Evolutionary conservation across 164 flowering plant species (phyloP).

Genomic region (Nelumbo lutea): DNA sequence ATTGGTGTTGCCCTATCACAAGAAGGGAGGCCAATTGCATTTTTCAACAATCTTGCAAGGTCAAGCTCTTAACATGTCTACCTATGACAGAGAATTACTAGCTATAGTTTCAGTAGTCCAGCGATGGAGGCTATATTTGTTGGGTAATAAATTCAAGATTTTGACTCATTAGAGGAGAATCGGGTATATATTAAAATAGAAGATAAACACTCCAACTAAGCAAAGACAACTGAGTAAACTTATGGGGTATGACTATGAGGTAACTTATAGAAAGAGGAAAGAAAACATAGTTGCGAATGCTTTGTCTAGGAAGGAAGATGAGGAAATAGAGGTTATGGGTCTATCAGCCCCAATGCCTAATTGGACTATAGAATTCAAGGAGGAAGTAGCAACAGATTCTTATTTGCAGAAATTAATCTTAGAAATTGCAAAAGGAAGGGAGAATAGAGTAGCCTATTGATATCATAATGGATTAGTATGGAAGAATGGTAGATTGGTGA

Average conservation of each 20-base stretch:
- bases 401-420: too few species aligned
- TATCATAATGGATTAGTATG: neutral
- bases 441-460: neutral
- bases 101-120: neutral
- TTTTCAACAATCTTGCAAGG: neutral
- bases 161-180: slow-evolving; percentile 1
- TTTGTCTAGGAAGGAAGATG: neutral
- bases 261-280: neutral
- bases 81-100: neutral
- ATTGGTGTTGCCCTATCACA: slow-evolving; percentile 4
- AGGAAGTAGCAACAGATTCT: neutral
- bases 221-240: neutral
- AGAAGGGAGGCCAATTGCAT: neutral
- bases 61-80: neutral
- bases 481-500: too few species aligned
- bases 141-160: neutral
- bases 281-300: neutral
- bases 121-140: neutral
- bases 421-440: neutral
- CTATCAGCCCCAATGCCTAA: neutral
- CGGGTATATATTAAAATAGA: neutral
- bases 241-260: slow-evolving; percentile 4
- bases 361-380: neutral
- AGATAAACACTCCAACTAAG: neutral
- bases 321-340: neutral